Conservation (phyloP, 2,329 filamentous ascomycete species). For the Aspergillus ibericus region DNA sequence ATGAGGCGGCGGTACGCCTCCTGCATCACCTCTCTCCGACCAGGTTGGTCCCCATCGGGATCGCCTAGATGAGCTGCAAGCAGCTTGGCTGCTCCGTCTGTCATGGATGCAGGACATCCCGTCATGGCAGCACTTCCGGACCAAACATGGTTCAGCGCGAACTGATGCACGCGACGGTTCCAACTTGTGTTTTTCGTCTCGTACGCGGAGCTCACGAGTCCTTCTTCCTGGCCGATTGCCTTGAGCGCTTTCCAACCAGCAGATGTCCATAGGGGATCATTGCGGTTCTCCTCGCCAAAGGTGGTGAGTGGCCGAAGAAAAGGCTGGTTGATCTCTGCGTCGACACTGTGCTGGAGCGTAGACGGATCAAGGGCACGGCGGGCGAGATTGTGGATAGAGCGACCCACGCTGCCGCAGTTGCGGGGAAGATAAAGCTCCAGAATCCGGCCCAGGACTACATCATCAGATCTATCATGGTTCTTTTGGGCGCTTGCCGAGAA, state of each 20-base stretch:
- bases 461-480: neutral
- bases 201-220: neutral
- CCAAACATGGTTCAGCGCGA: neutral
- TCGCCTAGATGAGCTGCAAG: conserved; percentile 14
- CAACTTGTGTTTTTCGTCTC: neutral
- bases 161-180: neutral
- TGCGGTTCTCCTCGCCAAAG: neutral
- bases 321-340: neutral
- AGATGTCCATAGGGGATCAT: neutral
- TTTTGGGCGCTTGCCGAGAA: neutral
- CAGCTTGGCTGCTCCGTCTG: conserved; percentile 40
- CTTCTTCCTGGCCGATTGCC: neutral
- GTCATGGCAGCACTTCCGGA: neutral
- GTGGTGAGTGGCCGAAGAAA: neutral
- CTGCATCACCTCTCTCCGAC: neutral
- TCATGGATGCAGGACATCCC: conserved; percentile 64
- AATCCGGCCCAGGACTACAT: neutral
- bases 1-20: conserved; percentile 1
- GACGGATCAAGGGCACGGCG: neutral
- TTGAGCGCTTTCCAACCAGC: neutral
- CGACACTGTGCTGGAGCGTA: neutral
- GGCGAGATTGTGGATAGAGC: neutral
- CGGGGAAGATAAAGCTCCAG: neutral
- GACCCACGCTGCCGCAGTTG: neutral
- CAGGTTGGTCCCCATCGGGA: neutral